These are phyloP conservation scores for Dipsacomyces acuminosporus DNA, from an alignment of 371 early-diverging fungal species.

Conservation along the genomic window DNA sequence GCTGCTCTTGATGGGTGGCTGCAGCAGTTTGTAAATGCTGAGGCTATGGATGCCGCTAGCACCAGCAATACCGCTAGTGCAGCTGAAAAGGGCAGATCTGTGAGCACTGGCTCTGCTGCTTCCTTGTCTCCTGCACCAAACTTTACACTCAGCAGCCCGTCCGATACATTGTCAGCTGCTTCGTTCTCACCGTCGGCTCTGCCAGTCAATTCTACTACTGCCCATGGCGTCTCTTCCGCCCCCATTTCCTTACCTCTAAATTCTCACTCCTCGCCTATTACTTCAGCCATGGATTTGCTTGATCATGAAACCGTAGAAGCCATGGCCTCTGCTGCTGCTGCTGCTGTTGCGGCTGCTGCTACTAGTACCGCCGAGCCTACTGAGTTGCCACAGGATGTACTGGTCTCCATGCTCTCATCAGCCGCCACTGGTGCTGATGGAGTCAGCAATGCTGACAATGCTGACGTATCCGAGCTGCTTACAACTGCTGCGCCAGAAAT, in stretches of 20 bases:
- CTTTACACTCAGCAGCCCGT: background rate
- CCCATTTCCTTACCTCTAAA: too few species aligned
- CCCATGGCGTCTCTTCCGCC: too few species aligned
- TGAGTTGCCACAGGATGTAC: conserved; percentile 4
- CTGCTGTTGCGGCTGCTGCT: background rate
- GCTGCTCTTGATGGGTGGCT: conserved; percentile 36
- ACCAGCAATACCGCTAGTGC: too few species aligned
- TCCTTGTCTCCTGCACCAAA: background rate
- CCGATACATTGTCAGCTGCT: too few species aligned
- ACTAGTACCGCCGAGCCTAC: background rate
- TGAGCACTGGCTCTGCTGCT: background rate
- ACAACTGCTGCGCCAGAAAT: conserved; percentile 3
- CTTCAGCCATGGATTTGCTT: background rate
- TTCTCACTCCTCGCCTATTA: conserved; percentile 7
- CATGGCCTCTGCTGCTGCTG: conserved; percentile 4
- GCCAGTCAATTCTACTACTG: background rate
- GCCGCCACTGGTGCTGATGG: background rate
- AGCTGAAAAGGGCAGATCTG: background rate
- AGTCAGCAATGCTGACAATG: background rate
- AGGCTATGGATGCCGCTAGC: conserved; percentile 12
- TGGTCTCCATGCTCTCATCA: conserved; percentile 12
- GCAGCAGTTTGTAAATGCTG: conserved; percentile 41
- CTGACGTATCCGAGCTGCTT: background rate
- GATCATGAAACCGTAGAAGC: conserved; percentile 9
- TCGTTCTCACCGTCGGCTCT: background rate